These are phyloP conservation scores for Neonectria ditissima DNA, from an alignment of 2,329 filamentous ascomycete genomes.

Conservation along the genomic window DNA sequence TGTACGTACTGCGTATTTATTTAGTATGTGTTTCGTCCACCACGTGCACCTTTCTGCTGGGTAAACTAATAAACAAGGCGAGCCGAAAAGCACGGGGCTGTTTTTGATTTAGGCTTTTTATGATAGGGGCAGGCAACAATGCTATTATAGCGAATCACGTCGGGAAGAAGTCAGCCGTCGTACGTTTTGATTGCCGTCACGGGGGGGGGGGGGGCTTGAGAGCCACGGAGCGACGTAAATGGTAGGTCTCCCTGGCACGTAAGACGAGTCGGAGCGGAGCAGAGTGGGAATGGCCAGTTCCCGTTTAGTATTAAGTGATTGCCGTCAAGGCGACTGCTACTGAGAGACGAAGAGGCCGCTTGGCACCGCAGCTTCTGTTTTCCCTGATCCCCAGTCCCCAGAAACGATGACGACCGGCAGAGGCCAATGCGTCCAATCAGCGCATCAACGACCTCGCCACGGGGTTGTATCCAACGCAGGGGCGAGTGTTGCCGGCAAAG, in stretches of 20 bases:
- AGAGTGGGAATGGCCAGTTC: slow-evolving; percentile 14
- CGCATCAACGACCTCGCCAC: background rate
- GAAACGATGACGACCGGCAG: background rate
- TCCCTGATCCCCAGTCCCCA: background rate
- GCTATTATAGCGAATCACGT: background rate
- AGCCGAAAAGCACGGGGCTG: background rate
- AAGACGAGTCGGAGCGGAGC: background rate
- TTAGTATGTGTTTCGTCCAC: background rate
- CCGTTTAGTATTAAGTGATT: slow-evolving; percentile 2
- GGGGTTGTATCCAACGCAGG: slow-evolving; percentile 19
- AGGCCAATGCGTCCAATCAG: slow-evolving; percentile 13
- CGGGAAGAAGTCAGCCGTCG: background rate
- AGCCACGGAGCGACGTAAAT: no score
- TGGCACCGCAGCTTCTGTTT: background rate
- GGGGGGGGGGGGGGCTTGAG: background rate
- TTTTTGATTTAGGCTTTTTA: background rate
- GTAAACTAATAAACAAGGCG: background rate
- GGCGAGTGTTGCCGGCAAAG: slow-evolving; percentile 3
- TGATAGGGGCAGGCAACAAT: background rate
- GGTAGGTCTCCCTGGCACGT: background rate
- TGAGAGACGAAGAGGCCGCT: background rate
- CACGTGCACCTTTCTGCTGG: background rate
- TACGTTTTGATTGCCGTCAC: background rate
- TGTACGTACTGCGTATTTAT: no score
- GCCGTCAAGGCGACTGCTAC: background rate